Evolutionary conservation across 768 basidiomycete species (phyloP).

Genomic region (Collybia sordida): DNA sequence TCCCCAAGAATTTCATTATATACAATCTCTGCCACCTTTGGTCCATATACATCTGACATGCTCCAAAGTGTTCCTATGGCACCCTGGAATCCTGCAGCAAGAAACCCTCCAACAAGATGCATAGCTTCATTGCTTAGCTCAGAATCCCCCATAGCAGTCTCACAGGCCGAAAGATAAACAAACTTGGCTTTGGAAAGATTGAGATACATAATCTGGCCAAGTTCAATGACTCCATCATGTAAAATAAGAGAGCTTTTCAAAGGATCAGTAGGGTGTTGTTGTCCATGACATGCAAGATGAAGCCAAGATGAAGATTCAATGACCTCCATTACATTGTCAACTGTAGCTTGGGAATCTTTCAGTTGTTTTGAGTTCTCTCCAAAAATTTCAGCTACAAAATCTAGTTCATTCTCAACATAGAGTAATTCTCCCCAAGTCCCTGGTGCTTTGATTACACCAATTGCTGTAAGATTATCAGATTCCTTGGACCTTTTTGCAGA

Average conservation of each 20-base stretch:
- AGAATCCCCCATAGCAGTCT: slow-evolving; percentile 31
- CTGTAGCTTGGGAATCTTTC: too few relatives aligned
- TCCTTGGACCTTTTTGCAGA: too few relatives aligned
- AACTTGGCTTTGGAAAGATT: slow-evolving; percentile 22
- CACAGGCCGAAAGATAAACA: too few relatives aligned
- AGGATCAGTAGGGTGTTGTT: slow-evolving; percentile 25
- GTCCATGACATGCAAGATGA: slow-evolving; percentile 40
- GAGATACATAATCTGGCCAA: slow-evolving; percentile 20
- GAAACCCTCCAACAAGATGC: slow-evolving; percentile 43
- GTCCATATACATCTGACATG: slow-evolving; percentile 36
- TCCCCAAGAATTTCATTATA: background rate
- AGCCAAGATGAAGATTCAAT: slow-evolving; percentile 1
- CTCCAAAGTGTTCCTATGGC: slow-evolving; percentile 47
- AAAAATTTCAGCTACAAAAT: too few relatives aligned
- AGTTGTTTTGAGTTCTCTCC: too few relatives aligned
- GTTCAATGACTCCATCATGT: slow-evolving; percentile 14
- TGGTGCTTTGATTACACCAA: too few relatives aligned
- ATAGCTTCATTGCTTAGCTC: slow-evolving; percentile 25
- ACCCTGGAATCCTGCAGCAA: slow-evolving; percentile 27
- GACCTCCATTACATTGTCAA: too few relatives aligned
- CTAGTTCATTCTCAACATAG: too few relatives aligned
- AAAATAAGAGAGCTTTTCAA: slow-evolving; percentile 17
- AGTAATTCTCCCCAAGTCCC: too few relatives aligned
- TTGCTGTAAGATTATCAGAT: too few relatives aligned
- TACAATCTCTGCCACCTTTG: slow-evolving; percentile 24